Evolutionary conservation across 331 rosid species (phyloP).

Genomic region (Stylosanthes scabra): DNA sequence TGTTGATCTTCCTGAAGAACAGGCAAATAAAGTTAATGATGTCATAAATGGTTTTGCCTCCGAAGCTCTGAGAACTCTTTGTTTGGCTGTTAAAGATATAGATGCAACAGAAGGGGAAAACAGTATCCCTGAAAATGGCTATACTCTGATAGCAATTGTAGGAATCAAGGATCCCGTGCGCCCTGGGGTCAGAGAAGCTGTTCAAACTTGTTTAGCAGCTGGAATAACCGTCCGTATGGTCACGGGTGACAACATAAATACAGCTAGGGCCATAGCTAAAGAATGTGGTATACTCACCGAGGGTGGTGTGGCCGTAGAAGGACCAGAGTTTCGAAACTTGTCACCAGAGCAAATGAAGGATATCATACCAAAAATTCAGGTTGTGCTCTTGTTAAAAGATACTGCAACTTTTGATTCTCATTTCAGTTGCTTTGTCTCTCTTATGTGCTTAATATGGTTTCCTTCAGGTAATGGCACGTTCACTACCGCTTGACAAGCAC

Average conservation of each 20-base stretch:
- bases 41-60: constrained; percentile 46
- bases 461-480: constrained; percentile 94
- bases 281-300: constrained; percentile 55
- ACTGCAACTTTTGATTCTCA: constrained; percentile 27
- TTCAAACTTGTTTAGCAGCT: constrained; percentile 48
- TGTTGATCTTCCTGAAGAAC: constrained; percentile 47
- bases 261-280: constrained; percentile 52
- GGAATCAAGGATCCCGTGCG: constrained; percentile 72
- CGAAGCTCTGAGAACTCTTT: constrained; percentile 80
- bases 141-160: constrained; percentile 62
- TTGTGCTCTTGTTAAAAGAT: constrained; percentile 21
- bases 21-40: constrained; percentile 37
- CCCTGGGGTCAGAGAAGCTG: constrained; percentile 52
- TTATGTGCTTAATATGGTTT: constrained; percentile 48
- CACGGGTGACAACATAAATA: constrained; percentile 51
- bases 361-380: constrained; percentile 53
- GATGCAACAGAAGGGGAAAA: constrained; percentile 26
- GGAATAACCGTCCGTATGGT: constrained; percentile 56
- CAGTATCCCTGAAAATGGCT: constrained; percentile 45
- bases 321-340: constrained; percentile 39
- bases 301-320: constrained; percentile 51
- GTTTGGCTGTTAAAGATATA: constrained; percentile 56
- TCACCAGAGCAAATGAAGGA: constrained; percentile 34
- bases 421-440: constrained; percentile 37
- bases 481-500: constrained; percentile 86